Percentiles rank a stretch among this genome's conserved stretches.
phyloP scores from a whole-genome alignment of 2,329 filamentous ascomycete species.

The Exophiala calicioides region DNA sequence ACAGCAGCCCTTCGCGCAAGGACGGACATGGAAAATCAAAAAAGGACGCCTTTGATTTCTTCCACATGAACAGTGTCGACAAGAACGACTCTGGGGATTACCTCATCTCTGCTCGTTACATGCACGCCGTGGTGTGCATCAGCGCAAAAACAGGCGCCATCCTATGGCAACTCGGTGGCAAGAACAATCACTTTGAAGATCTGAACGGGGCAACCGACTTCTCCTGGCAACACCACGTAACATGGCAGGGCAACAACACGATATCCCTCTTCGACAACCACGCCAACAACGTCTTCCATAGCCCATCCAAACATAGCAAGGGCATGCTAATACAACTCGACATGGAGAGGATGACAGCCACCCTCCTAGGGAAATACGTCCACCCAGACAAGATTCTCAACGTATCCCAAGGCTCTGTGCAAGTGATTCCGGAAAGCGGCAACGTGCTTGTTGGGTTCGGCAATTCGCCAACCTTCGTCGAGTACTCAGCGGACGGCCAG shows the following conservation, averaged over 20 bases:
- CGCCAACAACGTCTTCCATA: slow-evolving; percentile 28
- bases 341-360: slow-evolving; percentile 45
- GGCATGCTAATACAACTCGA: slow-evolving; percentile 48
- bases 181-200: slow-evolving; percentile 49
- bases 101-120: slow-evolving; percentile 55
- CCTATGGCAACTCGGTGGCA: slow-evolving; percentile 57
- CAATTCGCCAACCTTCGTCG: slow-evolving; percentile 51
- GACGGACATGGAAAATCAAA: background rate
- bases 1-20: background rate
- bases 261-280: slow-evolving; percentile 46
- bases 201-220: slow-evolving; percentile 49
- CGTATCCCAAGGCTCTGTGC: slow-evolving; percentile 46
- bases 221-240: slow-evolving; percentile 56
- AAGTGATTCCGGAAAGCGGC: slow-evolving; percentile 41
- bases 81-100: slow-evolving; percentile 55
- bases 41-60: slow-evolving; percentile 51
- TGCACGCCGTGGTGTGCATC: slow-evolving; percentile 51
- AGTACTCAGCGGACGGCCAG: slow-evolving; percentile 44
- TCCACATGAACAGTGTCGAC: slow-evolving; percentile 60
- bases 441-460: slow-evolving; percentile 55
- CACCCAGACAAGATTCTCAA: slow-evolving; percentile 41
- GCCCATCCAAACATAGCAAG: slow-evolving; percentile 39
- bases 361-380: slow-evolving; percentile 42
- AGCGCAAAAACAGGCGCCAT: slow-evolving; percentile 50
- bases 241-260: slow-evolving; percentile 37